phyloP scores from a whole-genome alignment of 106 monocot species.

The Dioscorea zingiberensis region DNA sequence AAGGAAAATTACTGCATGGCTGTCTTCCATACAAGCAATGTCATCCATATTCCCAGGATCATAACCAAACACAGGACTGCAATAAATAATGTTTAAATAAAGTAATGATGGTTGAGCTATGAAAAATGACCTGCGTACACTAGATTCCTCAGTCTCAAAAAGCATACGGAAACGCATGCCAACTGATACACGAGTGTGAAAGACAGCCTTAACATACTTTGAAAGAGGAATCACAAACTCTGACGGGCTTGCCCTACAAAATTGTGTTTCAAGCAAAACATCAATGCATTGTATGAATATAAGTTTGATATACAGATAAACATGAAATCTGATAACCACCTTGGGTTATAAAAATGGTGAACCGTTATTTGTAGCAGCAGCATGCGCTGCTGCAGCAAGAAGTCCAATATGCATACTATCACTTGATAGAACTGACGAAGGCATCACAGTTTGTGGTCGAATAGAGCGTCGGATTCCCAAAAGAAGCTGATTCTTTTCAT shows the following conservation, averaged over 20 bases:
- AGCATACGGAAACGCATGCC: slow-evolving; percentile 99
- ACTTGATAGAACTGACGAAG: slow-evolving; percentile 95
- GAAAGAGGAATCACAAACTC: slow-evolving; percentile 95
- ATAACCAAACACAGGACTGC: no score
- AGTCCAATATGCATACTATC: slow-evolving; percentile 99
- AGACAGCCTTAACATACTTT: slow-evolving; percentile 86
- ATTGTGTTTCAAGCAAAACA: background rate
- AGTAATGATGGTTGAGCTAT: background rate
- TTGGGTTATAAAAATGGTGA: slow-evolving; percentile 97
- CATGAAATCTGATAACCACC: slow-evolving; percentile 30
- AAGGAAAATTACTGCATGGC: no score
- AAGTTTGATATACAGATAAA: background rate
- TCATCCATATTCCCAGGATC: no score
- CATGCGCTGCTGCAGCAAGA: slow-evolving; percentile 98
- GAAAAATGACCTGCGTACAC: slow-evolving; percentile 74
- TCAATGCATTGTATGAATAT: background rate
- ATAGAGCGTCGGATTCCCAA: slow-evolving; percentile 87
- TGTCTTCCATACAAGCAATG: no score
- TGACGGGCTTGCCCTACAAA: slow-evolving; percentile 75
- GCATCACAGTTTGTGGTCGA: slow-evolving; percentile 73
- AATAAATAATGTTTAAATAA: no score
- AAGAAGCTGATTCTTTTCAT: slow-evolving; percentile 93
- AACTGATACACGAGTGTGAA: slow-evolving; percentile 86
- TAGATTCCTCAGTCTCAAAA: slow-evolving; percentile 96
- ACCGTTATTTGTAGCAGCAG: slow-evolving; percentile 91